phyloP scores from a whole-genome alignment of 164 flowering plant genomes.

The Vitis rupestris region DNA sequence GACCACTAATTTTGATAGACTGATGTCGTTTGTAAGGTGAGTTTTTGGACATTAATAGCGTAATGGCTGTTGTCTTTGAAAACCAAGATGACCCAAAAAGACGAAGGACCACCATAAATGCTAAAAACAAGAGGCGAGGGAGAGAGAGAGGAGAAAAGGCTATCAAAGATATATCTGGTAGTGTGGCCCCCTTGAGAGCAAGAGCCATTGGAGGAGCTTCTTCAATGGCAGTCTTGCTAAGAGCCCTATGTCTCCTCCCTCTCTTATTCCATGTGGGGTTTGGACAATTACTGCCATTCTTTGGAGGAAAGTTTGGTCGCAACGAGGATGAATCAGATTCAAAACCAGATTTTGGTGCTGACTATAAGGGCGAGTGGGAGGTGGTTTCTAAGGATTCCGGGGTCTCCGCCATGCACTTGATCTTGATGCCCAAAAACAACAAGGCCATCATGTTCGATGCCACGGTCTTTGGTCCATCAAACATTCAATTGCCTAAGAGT shows the following conservation, averaged over 20 bases:
- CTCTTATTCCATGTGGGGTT: conserved; percentile 16
- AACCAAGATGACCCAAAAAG: background rate
- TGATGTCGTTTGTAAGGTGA: too few relatives aligned
- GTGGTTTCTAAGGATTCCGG: conserved; percentile 38
- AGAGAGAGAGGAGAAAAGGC: background rate
- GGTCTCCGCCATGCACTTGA: conserved; percentile 69
- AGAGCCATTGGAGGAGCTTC: conserved; percentile 7
- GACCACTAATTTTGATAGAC: too few relatives aligned
- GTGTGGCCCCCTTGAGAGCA: background rate
- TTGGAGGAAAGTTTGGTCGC: background rate
- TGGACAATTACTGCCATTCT: conserved; percentile 1
- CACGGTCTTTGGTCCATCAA: conserved; percentile 47
- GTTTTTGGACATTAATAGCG: too few relatives aligned
- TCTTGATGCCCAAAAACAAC: conserved; percentile 45
- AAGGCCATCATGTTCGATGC: conserved; percentile 67
- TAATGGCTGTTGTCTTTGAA: background rate
- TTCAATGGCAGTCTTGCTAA: conserved; percentile 32
- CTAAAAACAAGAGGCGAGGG: background rate
- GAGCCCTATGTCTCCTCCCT: conserved; percentile 31
- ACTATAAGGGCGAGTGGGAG: conserved; percentile 52
- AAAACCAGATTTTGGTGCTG: too few relatives aligned
- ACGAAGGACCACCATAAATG: background rate
- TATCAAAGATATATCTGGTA: too few relatives aligned
- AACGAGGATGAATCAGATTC: background rate
- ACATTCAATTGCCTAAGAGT: conserved; percentile 22